These are phyloP conservation scores for Pyricularia pennisetigena DNA, from an alignment of 2,329 filamentous ascomycete species.

Conservation along the genomic window DNA sequence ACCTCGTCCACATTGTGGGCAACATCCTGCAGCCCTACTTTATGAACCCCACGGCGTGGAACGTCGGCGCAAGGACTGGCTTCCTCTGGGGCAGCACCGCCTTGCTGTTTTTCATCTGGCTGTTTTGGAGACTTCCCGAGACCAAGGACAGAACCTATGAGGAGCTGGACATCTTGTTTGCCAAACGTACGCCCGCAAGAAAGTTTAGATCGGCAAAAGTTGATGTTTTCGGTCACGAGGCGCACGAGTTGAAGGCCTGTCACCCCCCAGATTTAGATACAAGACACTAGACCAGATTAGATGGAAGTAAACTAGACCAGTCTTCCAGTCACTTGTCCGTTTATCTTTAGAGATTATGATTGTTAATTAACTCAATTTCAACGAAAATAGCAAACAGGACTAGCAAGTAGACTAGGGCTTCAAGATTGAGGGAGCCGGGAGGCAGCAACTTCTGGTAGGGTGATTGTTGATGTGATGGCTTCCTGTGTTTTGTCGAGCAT, in stretches of 20 bases:
- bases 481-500: neutral
- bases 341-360: too few relatives aligned
- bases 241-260: too few relatives aligned
- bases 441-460: neutral
- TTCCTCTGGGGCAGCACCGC: constrained; percentile 5
- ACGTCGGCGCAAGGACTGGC: constrained; percentile 17
- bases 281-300: too few relatives aligned
- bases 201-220: too few relatives aligned
- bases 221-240: too few relatives aligned
- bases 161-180: constrained; percentile 35
- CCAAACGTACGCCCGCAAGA: too few relatives aligned
- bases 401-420: neutral
- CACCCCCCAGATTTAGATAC: too few relatives aligned
- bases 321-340: too few relatives aligned
- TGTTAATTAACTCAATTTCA: too few relatives aligned
- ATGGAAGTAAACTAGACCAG: too few relatives aligned
- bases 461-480: neutral
- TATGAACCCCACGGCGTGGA: constrained; percentile 26
- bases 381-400: too few relatives aligned
- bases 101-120: constrained; percentile 7
- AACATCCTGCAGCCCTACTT: constrained; percentile 20
- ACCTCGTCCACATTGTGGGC: constrained; percentile 14
- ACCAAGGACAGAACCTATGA: constrained; percentile 38
- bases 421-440: neutral
- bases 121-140: constrained; percentile 5